These are phyloP conservation scores for Agrostemma githago DNA, from an alignment of 148 eudicot species.

Conservation along the genomic window DNA sequence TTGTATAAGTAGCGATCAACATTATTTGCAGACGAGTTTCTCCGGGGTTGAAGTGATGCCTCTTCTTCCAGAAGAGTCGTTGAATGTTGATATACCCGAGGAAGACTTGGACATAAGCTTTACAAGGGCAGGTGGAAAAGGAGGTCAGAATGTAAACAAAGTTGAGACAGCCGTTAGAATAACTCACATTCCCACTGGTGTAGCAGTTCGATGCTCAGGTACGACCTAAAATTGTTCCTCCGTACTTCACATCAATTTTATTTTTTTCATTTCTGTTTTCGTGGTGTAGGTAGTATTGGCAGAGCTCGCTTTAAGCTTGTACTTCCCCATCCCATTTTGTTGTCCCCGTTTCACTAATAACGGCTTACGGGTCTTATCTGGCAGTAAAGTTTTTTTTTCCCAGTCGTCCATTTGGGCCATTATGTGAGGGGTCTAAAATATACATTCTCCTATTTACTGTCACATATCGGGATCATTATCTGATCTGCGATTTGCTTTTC, in stretches of 20 bases:
- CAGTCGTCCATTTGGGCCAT: too few relatives aligned
- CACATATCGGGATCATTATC: not conserved
- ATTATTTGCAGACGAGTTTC: constrained; percentile 75
- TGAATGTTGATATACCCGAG: constrained; percentile 85
- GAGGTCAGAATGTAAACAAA: constrained; percentile 97
- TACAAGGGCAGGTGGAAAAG: constrained; percentile 88
- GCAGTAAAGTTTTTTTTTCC: too few relatives aligned
- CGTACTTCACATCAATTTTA: not conserved
- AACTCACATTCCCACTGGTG: constrained; percentile 93
- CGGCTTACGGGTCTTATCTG: not conserved
- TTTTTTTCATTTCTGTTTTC: not conserved
- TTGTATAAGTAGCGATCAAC: not conserved
- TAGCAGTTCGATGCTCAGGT: constrained; percentile 89
- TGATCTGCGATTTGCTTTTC: not conserved
- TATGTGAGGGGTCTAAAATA: too few relatives aligned
- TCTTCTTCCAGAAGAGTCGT: constrained; percentile 87
- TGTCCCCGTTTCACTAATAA: not conserved
- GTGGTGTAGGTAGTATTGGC: not conserved
- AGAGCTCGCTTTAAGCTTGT: not conserved
- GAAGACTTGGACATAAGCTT: constrained; percentile 80
- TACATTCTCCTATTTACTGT: not conserved
- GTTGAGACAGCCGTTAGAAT: constrained; percentile 98
- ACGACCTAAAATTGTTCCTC: not conserved
- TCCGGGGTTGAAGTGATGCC: constrained; percentile 98
- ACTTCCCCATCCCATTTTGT: not conserved